Base-by-base conservation (phyloP, 805 yeast species). In the Lipomyces kockii region DNA sequence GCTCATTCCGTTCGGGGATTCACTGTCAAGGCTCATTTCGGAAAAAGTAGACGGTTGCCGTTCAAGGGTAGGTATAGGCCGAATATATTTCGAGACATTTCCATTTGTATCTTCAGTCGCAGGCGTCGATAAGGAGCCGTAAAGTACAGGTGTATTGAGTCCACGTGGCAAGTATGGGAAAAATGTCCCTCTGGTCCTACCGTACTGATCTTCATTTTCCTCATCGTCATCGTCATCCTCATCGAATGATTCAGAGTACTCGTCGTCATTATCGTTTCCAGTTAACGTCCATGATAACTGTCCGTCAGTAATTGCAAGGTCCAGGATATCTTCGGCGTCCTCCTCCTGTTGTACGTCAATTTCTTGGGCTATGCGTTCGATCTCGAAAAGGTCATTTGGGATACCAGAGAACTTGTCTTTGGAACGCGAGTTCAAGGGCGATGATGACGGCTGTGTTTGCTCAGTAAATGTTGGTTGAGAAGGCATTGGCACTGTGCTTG, bases 311-410 rank as follows among this genome's bases (percentile, higher is more conserved):
- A 69, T 43, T 46, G 67, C 72, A 20, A 66, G 27, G 20, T 69
- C 72, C 7, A 85, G 74, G 8, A 86, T 72, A 66, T 86, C 88
- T 2, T 82, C 81, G 90, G 92, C 53, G 83, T 81, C 77, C 87
- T 80, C 71, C 5, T 69, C 75, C 83, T 81, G 76, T 88, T 80
- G 63, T 52, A 35, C 58, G 8, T 72, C 75, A 14, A 64, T 29
- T 8, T 65, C 63, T 17, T 32, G 29, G 2, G 73, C 73, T 12
- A 73, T 60, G 6, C 62, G 37, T 54, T 73, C 76, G n/a, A 72
- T 32, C 49, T 72, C 73, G 39, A 71, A 34, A 63, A 72, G n/a
- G 39, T 59, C 71, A 29, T 29, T 52, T 3, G 64, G 14, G 14
- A 57, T 56, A 22, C 64, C 43, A 11, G 64, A 59, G 25, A n/a